Evolutionary conservation across 495 filamentous ascomycete species (phyloP), one percentile per base, ranked within the genome.

Genomic region (Polyplosphaeria fusca): DNA sequence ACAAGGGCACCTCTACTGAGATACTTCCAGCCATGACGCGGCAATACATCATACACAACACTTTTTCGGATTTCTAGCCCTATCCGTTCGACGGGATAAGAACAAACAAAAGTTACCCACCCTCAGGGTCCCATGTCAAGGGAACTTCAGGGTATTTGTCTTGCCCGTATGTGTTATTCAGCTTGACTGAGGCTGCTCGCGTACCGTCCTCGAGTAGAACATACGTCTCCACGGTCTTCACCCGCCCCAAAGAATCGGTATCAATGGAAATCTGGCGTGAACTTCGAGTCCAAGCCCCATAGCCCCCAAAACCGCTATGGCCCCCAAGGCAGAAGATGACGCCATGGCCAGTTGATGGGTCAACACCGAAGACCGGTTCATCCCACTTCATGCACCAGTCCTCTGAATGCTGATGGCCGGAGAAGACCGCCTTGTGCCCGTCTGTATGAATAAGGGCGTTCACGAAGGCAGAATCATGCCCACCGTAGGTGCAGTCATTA

Each of bases 251-350:
- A 13, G 9, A 19, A 13, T 50, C 26, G 25, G 55, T 39, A 11
- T 47, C 19, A 5, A 59, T 3, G 14, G 59, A 23, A 25, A 64
- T 60, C 37, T 64, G 45, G 4, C 86, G 71, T 11, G 74, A 73
- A 0, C 86, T 86, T 0, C 85, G 75, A 5, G 76, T 77, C 76
- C 81, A 83, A 52, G 71, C 75, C 0, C 85, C 83, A 55, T 90
- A 89, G 0, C 86, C 86, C 0, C 86, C 86, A 51, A 87, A 89
- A 5, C 86, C 86, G 0, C 77, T 77, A 54, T 85, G 85, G 50
- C 83, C 79, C n/a, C 83, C 80, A 59, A 87, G 88, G 62, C 86
- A 89, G 43, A 88, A 64, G 53, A 76, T 58, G 7, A 79, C 25
- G 0, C 72, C 73, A 28, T 74, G 71, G 7, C 76, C 75, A n/a